Conservation (phyloP, 2,329 filamentous ascomycete species). For the Fonsecaea multimorphosa region DNA sequence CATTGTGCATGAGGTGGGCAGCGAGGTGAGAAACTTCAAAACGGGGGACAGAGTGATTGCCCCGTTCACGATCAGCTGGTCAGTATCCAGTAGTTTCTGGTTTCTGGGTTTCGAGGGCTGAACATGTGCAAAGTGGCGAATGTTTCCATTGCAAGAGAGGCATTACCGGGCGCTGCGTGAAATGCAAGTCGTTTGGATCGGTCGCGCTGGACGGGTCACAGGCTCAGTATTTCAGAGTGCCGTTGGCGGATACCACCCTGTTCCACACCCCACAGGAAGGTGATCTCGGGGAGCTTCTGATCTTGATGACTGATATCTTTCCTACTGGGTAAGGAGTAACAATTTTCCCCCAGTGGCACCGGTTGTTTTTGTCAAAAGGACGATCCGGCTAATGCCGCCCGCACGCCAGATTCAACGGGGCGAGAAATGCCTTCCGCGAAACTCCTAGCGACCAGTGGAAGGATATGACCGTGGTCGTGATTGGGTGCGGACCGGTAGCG, state of each 20-base stretch:
- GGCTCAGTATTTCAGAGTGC: slow-evolving; percentile 80
- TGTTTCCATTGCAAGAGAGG: slow-evolving; percentile 86
- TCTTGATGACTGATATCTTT: slow-evolving; percentile 93
- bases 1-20: slow-evolving; percentile 70
- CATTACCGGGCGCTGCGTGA: slow-evolving; percentile 76
- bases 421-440: slow-evolving; percentile 19
- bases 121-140: slow-evolving; percentile 61
- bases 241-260: slow-evolving; percentile 77
- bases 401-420: slow-evolving; percentile 14
- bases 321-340: slow-evolving; percentile 72
- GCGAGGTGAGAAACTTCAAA: slow-evolving; percentile 70
- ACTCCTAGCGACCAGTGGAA: slow-evolving; percentile 20
- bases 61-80: slow-evolving; percentile 73
- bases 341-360: neutral
- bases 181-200: slow-evolving; percentile 73
- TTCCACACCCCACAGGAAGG: slow-evolving; percentile 69
- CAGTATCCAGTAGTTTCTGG: neutral
- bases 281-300: slow-evolving; percentile 66
- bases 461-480: slow-evolving; percentile 65
- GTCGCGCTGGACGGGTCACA: slow-evolving; percentile 74
- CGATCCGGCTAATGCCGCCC: neutral
- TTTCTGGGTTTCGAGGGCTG: neutral
- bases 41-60: slow-evolving; percentile 80
- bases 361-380: neutral
- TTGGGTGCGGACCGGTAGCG: slow-evolving; percentile 85